Conservation (phyloP, 225 moss, liverwort and hornwort species). For the Climacium dendroides region DNA sequence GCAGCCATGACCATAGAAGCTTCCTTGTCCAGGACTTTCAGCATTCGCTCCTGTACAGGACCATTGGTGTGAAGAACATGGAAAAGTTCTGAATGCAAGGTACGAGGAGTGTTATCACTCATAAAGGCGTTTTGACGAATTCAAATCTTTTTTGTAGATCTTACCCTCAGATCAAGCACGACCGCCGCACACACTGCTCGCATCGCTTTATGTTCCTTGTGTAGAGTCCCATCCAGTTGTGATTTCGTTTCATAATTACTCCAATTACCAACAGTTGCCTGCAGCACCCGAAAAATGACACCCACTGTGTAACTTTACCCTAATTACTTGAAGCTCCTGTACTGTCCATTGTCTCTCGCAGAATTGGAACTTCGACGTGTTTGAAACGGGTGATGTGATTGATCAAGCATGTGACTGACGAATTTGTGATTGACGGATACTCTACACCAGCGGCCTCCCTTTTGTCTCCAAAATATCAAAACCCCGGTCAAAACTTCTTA, state of each 20-base stretch:
- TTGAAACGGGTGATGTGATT: not conserved
- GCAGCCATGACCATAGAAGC: constrained; percentile 16
- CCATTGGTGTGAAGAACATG: not conserved
- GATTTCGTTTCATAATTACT: not conserved
- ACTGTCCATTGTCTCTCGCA: not conserved
- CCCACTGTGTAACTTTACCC: not conserved
- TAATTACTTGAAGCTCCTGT: not conserved
- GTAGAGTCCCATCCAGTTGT: not conserved
- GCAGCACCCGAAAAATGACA: not conserved
- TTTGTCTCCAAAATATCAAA: not conserved
- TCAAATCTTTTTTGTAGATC: not conserved
- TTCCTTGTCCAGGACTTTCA: constrained; percentile 23
- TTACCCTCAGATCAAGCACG: constrained; percentile 29
- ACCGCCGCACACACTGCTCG: constrained; percentile 20
- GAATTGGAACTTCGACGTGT: not conserved
- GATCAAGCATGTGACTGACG: not conserved
- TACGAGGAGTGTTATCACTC: not conserved
- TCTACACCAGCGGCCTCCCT: not conserved
- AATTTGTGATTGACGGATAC: not conserved
- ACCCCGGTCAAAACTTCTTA: not conserved
- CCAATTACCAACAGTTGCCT: not conserved
- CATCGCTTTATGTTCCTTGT: constrained; percentile 8
- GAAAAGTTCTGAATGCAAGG: not conserved
- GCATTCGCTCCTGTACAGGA: constrained; percentile 17
- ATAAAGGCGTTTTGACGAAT: not conserved